These are phyloP conservation scores for Colletotrichum falcatum DNA, from an alignment of 2,329 filamentous ascomycete species.

Conservation along the genomic window DNA sequence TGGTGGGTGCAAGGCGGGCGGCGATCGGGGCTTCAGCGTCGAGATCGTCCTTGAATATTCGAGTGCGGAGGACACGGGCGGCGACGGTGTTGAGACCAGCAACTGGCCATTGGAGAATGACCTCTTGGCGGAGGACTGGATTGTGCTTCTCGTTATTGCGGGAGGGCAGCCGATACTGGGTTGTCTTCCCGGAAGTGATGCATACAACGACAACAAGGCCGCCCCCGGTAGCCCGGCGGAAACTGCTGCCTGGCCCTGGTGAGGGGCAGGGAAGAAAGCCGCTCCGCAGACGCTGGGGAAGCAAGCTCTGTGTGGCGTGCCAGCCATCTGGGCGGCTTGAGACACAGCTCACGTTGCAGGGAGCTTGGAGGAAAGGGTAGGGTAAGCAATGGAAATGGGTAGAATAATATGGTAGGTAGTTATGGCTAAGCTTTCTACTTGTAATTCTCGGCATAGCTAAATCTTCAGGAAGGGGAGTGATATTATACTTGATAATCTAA, in stretches of 20 bases:
- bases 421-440: not conserved
- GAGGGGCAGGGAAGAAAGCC: not conserved
- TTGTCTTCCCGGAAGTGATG: not conserved
- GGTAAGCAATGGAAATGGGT: not conserved
- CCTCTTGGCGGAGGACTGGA: conserved; percentile 46
- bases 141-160: conserved; percentile 40
- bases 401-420: not conserved
- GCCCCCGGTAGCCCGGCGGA: not conserved
- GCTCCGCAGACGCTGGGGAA: not conserved
- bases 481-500: conserved; percentile 11
- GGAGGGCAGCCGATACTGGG: not conserved
- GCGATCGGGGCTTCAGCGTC: not conserved
- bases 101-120: conserved; percentile 42
- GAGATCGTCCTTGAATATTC: not conserved
- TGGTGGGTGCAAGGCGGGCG: conserved; percentile 23
- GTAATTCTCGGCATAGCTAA: not conserved
- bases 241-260: not conserved
- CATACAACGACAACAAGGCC: not conserved
- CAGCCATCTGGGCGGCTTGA: conserved; percentile 7
- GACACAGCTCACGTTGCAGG: conserved; percentile 2
- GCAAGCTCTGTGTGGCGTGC: conserved; percentile 1
- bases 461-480: not conserved
- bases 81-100: conserved; percentile 8
- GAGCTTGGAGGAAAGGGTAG: not conserved
- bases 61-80: not conserved